Evolutionary conservation across 371 early-diverging fungal species (phyloP).

Genomic region (Mortierella sp.): DNA sequence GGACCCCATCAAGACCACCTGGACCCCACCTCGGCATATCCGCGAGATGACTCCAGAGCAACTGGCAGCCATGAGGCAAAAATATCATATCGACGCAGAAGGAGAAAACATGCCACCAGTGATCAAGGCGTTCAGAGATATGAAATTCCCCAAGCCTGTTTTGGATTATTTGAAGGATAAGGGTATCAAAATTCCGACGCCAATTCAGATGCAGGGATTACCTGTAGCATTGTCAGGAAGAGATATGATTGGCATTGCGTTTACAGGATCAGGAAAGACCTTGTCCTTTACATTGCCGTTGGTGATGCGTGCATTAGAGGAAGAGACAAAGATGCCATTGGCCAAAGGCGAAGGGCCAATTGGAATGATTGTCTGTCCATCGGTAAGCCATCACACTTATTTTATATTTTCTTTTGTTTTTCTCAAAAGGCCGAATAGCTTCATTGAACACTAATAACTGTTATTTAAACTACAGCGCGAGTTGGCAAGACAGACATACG

Average conservation of each 20-base stretch:
- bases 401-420: background rate
- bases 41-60: constrained; percentile 67
- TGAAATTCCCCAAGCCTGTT: constrained; percentile 84
- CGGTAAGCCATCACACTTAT: constrained; percentile 59
- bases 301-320: constrained; percentile 84
- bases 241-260: constrained; percentile 96
- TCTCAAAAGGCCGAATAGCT: background rate
- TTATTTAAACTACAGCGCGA: constrained; percentile 66
- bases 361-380: constrained; percentile 91
- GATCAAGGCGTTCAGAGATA: constrained; percentile 78
- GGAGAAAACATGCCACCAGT: constrained; percentile 84
- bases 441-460: background rate
- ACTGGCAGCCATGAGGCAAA: constrained; percentile 68
- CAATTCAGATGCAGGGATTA: constrained; percentile 98
- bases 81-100: constrained; percentile 80
- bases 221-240: constrained; percentile 83
- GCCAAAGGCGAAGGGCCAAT: constrained; percentile 93
- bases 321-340: constrained; percentile 82
- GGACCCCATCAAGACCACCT: constrained; percentile 87
- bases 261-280: constrained; percentile 99
- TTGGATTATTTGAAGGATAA: constrained; percentile 84
- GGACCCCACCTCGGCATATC: constrained; percentile 86
- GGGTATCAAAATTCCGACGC: constrained; percentile 92
- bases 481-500: constrained; percentile 90
- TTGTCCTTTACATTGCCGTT: constrained; percentile 95